phyloP scores from a whole-genome alignment of 2,329 filamentous ascomycete species.

The Microsporum ferrugineum region DNA sequence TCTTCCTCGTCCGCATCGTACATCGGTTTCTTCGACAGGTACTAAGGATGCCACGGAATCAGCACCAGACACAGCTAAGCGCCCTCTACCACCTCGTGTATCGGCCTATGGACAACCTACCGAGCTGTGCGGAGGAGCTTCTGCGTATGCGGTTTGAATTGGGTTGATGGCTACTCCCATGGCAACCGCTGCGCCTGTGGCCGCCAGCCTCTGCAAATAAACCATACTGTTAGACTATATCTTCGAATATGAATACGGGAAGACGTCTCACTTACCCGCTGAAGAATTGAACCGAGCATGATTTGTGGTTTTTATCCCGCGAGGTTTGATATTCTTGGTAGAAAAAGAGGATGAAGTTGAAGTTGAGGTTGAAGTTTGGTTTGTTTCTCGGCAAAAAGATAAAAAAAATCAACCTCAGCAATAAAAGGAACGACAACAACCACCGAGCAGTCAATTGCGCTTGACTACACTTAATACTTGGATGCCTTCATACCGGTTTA shows the following conservation, averaged over 20 bases:
- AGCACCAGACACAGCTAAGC: not conserved
- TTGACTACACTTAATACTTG: not conserved
- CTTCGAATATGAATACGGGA: constrained; percentile 9
- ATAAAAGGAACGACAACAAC: not conserved
- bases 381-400: constrained; percentile 3
- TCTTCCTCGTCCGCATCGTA: constrained; percentile 14
- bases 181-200: constrained; percentile 31
- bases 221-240: not conserved
- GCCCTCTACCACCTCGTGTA: not conserved
- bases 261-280: constrained; percentile 24
- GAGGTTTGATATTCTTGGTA: not conserved
- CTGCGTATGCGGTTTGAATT: constrained; percentile 32
- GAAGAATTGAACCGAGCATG: constrained; percentile 33
- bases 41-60: constrained; percentile 3
- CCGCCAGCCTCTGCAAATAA: constrained; percentile 26
- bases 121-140: constrained; percentile 27
- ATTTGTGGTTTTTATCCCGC: constrained; percentile 14
- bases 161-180: constrained; percentile 32
- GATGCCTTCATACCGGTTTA: not conserved
- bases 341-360: constrained; percentile 4
- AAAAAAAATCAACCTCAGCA: not conserved
- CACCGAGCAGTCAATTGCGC: not conserved
- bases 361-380: constrained; percentile 9
- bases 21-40: constrained; percentile 13
- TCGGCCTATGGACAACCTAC: constrained; percentile 18